Evolutionary conservation across 192 early-diverging fungal genomes (phyloP).

Genomic region (Chytriomyces sp.): DNA sequence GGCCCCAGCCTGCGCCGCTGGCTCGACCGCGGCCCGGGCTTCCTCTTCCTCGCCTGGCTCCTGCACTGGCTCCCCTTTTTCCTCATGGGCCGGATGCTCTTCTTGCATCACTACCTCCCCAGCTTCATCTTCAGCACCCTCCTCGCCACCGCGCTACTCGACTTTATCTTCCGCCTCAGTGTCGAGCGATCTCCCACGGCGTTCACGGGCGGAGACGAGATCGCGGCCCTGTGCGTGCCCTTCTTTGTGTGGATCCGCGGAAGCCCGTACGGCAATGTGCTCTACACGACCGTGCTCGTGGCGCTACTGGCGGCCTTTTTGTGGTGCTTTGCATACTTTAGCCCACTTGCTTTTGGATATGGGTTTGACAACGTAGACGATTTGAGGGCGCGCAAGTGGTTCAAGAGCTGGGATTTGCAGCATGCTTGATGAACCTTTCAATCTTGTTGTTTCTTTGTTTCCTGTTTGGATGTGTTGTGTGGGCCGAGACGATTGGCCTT

Average conservation of each 20-base stretch:
- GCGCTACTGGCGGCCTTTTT: constrained; percentile 50
- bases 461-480: neutral
- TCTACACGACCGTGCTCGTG: constrained; percentile 46
- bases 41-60: constrained; percentile 81
- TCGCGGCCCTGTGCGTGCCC: constrained; percentile 25
- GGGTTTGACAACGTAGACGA: constrained; percentile 60
- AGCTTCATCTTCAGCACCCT: constrained; percentile 81
- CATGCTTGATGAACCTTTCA: constrained; percentile 40
- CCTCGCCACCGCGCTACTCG: constrained; percentile 70
- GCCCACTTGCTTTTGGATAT: constrained; percentile 86
- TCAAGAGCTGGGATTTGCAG: constrained; percentile 88
- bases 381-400: constrained; percentile 67
- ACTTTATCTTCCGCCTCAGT: constrained; percentile 60
- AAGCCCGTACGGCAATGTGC: constrained; percentile 30
- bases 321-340: constrained; percentile 73
- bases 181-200: constrained; percentile 1
- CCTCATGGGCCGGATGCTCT: constrained; percentile 87
- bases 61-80: constrained; percentile 93
- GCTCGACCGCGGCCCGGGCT: constrained; percentile 65
- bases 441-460: neutral
- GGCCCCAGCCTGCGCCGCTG: constrained; percentile 54
- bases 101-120: constrained; percentile 95
- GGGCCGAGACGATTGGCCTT: no score
- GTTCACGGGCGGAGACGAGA: constrained; percentile 19
- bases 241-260: constrained; percentile 17